Conservation (phyloP, 208 protist species). For the Endotrypanum monterogeii region DNA sequence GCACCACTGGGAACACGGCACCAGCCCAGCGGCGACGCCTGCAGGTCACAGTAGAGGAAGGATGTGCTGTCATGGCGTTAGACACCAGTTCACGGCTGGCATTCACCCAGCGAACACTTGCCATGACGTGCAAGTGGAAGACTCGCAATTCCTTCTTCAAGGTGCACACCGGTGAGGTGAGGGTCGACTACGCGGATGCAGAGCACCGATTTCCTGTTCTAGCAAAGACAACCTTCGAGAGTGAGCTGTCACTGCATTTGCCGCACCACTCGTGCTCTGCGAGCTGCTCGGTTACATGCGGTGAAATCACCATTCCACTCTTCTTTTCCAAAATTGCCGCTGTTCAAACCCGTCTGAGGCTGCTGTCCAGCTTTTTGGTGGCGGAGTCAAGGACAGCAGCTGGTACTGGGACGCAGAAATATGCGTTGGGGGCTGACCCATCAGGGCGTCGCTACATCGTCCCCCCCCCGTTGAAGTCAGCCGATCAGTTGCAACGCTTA, state of each 20-base stretch:
- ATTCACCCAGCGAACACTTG: conserved; percentile 19
- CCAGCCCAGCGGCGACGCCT: conserved; percentile 7
- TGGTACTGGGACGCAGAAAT: neutral
- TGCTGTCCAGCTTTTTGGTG: conserved; percentile 12
- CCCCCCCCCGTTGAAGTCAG: conserved; percentile 1
- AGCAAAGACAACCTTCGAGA: conserved; percentile 23
- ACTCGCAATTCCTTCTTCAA: conserved; percentile 23
- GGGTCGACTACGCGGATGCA: conserved; percentile 22
- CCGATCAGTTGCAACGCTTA: conserved; percentile 10
- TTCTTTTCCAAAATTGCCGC: conserved; percentile 10
- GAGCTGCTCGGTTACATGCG: conserved; percentile 30
- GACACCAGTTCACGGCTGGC: conserved; percentile 15
- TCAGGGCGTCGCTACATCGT: conserved; percentile 12
- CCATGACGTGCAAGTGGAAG: conserved; percentile 16
- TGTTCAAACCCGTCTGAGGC: conserved; percentile 22
- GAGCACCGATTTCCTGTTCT: conserved; percentile 27
- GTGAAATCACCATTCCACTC: conserved; percentile 35
- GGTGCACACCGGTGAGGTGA: conserved; percentile 24
- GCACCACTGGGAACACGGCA: neutral
- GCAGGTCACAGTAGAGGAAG: conserved; percentile 27
- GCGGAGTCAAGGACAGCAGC: neutral
- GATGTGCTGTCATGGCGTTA: conserved; percentile 14
- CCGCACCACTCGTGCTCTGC: conserved; percentile 27
- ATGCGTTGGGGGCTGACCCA: neutral
- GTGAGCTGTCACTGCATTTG: conserved; percentile 23